phyloP scores from a whole-genome alignment of 2,329 filamentous ascomycete genomes.

The Sordariomycetes sp. region DNA sequence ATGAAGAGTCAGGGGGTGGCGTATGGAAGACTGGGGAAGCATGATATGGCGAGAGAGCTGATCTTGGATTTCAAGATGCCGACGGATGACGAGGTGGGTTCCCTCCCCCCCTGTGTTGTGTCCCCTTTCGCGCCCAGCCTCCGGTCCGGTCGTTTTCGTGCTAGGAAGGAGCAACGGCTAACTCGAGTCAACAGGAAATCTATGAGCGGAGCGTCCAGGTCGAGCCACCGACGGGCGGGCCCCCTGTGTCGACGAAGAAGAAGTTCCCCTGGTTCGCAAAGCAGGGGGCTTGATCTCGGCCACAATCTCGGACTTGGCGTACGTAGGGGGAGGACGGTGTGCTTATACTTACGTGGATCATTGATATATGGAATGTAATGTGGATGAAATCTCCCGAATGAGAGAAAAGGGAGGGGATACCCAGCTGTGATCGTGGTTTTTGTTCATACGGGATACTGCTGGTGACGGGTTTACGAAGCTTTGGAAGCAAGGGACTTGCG shows the following conservation, averaged over 20 bases:
- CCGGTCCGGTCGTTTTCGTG: neutral
- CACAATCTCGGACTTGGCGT: neutral
- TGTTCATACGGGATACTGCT: no score
- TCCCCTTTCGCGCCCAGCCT: no score
- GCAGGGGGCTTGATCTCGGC: neutral
- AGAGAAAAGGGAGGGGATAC: no score
- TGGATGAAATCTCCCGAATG: no score
- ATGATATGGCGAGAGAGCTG: conserved; percentile 61
- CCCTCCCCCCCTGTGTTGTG: no score
- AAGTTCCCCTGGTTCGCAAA: conserved; percentile 54
- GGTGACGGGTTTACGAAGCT: no score
- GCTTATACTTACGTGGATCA: neutral
- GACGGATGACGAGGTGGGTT: conserved; percentile 76
- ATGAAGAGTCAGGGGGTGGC: conserved; percentile 84
- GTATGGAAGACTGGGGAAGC: conserved; percentile 61
- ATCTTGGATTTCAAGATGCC: conserved; percentile 74
- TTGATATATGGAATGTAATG: no score
- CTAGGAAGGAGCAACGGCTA: neutral
- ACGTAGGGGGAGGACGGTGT: neutral
- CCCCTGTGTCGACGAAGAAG: conserved; percentile 44
- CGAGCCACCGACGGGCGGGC: conserved; percentile 36
- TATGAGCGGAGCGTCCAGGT: conserved; percentile 52
- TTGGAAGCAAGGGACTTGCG: no score
- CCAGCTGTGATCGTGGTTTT: no score
- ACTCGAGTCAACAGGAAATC: conserved; percentile 36